These are phyloP conservation scores for Xylaria polymorpha DNA, from an alignment of 2,329 filamentous ascomycete genomes.

Conservation along the genomic window DNA sequence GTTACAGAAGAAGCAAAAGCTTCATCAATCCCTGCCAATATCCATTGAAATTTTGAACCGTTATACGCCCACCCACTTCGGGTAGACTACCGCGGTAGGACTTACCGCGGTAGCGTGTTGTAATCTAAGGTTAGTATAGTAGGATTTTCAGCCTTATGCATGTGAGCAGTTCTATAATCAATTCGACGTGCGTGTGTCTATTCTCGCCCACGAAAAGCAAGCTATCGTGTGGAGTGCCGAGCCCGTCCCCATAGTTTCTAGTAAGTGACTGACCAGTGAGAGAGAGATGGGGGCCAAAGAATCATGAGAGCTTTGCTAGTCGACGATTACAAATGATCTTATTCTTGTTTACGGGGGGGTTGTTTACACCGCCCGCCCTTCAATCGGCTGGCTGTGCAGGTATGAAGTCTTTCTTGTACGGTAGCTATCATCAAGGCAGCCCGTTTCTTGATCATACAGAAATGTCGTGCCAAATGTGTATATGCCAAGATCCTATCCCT, in stretches of 20 bases:
- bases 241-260: background rate
- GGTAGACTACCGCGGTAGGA: background rate
- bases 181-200: conserved; percentile 19
- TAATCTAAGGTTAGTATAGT: background rate
- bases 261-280: background rate
- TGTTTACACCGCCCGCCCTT: background rate
- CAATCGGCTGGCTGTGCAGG: conserved; percentile 6
- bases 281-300: background rate
- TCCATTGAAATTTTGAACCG: background rate
- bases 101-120: too few species aligned
- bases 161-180: background rate
- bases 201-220: conserved; percentile 16
- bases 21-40: background rate
- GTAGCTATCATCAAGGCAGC: background rate
- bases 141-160: conserved; percentile 25
- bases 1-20: background rate
- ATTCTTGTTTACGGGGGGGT: background rate
- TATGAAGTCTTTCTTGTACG: background rate
- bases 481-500: conserved; percentile 14
- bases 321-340: background rate
- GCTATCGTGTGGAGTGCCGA: background rate
- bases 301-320: background rate
- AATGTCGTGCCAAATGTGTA: background rate
- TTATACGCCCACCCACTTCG: background rate
- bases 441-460: background rate